phyloP scores from a whole-genome alignment of 2,329 filamentous ascomycete species.

The Colletotrichum limetticola region DNA sequence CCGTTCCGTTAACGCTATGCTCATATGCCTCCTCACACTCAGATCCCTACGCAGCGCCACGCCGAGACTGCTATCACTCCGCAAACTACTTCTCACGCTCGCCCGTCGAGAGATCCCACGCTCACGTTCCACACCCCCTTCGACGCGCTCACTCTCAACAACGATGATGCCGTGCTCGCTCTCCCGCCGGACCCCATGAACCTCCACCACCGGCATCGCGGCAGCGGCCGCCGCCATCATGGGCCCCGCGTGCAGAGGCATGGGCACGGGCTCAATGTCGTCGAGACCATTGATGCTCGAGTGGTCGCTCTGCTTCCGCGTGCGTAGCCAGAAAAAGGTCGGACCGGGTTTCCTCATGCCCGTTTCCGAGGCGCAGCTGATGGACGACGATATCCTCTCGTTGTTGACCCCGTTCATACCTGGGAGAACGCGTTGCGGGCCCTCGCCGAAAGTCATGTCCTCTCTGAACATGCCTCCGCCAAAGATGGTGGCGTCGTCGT shows the following conservation, averaged over 20 bases:
- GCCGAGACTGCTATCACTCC: not conserved
- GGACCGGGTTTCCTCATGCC: slow-evolving; percentile 15
- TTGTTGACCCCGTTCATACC: not conserved
- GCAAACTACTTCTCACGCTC: slow-evolving; percentile 10
- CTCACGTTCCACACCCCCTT: not conserved
- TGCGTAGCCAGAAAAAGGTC: slow-evolving; percentile 20
- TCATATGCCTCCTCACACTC: slow-evolving; percentile 16
- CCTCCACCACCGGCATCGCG: not conserved
- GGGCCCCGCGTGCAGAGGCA: not conserved
- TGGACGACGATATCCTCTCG: not conserved
- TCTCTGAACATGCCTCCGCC: not conserved
- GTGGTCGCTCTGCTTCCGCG: slow-evolving; percentile 19
- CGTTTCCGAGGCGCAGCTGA: slow-evolving; percentile 17
- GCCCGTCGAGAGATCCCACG: not conserved
- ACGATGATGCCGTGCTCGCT: not conserved
- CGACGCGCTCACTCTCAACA: not conserved
- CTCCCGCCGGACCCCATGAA: not conserved
- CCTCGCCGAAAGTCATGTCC: not conserved
- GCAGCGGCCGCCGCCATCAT: not conserved
- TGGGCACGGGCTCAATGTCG: slow-evolving; percentile 16
- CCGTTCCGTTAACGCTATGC: slow-evolving; percentile 24
- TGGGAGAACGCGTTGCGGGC: not conserved
- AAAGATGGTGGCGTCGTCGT: not conserved
- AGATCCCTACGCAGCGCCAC: not conserved
- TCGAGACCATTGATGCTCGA: slow-evolving; percentile 1